phyloP scores from a whole-genome alignment of 345 rosid genomes.

The Salix arbutifolia region DNA sequence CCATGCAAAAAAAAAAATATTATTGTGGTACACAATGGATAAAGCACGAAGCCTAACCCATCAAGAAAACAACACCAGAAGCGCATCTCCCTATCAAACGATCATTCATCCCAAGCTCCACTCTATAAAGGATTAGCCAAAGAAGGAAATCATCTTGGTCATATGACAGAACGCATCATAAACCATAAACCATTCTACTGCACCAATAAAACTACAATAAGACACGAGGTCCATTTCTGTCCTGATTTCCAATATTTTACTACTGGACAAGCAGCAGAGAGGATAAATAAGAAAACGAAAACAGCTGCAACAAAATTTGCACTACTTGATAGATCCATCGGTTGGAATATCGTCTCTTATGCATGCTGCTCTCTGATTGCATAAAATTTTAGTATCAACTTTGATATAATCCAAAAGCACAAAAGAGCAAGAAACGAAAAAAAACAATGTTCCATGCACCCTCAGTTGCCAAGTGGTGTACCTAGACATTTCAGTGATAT shows the following conservation, averaged over 20 bases:
- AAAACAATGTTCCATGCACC: neutral
- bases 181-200: no score
- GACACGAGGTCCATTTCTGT: neutral
- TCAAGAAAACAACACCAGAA: no score
- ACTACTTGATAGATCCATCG: neutral
- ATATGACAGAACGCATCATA: no score
- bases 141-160: no score
- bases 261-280: neutral
- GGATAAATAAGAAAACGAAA: neutral
- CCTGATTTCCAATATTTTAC: neutral
- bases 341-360: neutral
- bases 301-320: neutral
- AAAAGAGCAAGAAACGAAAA: neutral
- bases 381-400: neutral
- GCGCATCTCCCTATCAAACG: no score
- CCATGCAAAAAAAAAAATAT: no score
- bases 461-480: neutral
- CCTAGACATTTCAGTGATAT: neutral
- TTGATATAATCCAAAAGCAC: neutral
- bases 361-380: neutral
- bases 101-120: no score
- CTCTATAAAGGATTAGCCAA: no score
- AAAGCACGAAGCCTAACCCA: no score
- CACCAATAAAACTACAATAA: no score
- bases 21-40: no score